Evolutionary conservation across 2,329 filamentous ascomycete genomes (phyloP).

Genomic region (Colletotrichum gloeosporioides): DNA sequence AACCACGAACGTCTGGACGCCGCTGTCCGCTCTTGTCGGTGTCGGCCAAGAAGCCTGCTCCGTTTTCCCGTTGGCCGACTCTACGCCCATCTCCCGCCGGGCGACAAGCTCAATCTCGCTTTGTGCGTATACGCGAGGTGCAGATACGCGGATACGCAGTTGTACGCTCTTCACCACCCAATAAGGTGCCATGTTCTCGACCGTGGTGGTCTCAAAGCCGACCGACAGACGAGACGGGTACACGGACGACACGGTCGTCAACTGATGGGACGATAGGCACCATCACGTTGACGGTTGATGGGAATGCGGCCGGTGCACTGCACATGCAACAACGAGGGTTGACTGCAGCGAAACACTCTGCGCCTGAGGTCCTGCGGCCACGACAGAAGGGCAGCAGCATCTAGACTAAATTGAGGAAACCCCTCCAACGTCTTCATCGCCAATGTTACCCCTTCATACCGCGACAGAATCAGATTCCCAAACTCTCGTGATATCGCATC

Average conservation of each 20-base stretch:
- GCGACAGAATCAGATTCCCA: not conserved
- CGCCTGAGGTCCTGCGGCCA: slow-evolving; percentile 9
- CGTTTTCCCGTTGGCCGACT: not conserved
- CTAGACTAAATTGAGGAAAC: not conserved
- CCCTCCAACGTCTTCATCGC: not conserved
- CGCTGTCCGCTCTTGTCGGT: not conserved
- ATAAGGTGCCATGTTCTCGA: not conserved
- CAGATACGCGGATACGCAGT: not conserved
- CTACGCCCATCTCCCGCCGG: not conserved
- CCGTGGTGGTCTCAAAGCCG: not conserved
- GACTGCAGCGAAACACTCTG: slow-evolving; percentile 6
- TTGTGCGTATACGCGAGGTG: not conserved
- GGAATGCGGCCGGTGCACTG: not conserved
- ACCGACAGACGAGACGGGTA: not conserved
- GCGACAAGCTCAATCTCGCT: not conserved
- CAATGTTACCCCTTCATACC: not conserved
- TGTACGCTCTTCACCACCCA: not conserved
- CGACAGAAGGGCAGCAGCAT: not conserved
- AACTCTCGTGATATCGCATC: not conserved
- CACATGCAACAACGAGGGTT: not conserved
- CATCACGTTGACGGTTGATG: not conserved
- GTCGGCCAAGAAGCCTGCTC: slow-evolving; percentile 3
- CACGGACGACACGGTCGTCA: slow-evolving; percentile 6
- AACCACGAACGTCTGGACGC: not conserved
- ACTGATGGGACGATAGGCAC: not conserved